phyloP scores from a whole-genome alignment of 83 land plant genomes.

The Picea engelmannii region DNA sequence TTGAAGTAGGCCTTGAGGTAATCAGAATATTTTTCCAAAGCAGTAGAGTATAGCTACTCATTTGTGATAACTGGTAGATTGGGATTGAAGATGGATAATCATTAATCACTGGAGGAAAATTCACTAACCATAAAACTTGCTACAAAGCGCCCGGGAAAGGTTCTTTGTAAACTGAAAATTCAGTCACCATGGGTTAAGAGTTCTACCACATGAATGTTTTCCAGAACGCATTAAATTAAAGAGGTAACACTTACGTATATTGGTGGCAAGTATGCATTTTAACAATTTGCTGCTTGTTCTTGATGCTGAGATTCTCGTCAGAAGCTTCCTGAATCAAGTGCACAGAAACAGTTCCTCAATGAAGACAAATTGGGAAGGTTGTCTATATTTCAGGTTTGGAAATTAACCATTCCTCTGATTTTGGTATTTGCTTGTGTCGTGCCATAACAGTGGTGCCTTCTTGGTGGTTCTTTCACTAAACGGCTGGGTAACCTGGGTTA shows the following conservation, averaged over 20 bases:
- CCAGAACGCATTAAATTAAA: not conserved
- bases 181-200: not conserved
- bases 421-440: not conserved
- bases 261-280: not conserved
- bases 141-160: not conserved
- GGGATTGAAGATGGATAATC: not conserved
- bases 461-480: not conserved
- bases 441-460: not conserved
- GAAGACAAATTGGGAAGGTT: not conserved
- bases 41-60: not conserved
- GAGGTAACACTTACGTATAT: not conserved
- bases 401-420: not conserved
- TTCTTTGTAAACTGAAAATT: no score
- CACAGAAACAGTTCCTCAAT: not conserved
- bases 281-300: not conserved
- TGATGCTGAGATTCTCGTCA: not conserved
- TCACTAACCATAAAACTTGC: not conserved
- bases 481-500: not conserved
- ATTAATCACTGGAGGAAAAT: not conserved
- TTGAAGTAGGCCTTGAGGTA: not conserved
- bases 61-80: not conserved
- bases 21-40: not conserved
- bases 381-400: not conserved
- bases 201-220: no score
- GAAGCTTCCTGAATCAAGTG: not conserved